These are phyloP conservation scores for Aspergillus avenaceus DNA, from an alignment of 495 filamentous ascomycete species.

Conservation along the genomic window DNA sequence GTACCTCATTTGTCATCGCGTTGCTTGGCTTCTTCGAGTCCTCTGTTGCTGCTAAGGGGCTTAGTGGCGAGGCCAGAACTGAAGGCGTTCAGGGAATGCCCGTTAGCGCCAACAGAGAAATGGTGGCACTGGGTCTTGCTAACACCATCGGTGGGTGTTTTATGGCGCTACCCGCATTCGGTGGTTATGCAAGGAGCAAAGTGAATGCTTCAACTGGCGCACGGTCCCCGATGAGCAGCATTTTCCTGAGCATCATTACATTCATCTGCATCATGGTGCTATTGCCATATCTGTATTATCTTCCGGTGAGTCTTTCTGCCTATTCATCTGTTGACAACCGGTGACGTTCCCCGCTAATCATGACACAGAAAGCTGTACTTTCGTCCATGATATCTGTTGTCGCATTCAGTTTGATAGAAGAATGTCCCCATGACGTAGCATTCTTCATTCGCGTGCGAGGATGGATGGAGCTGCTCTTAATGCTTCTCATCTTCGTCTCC, in stretches of 20 bases:
- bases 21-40: slow-evolving; percentile 98
- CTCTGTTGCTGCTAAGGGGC: slow-evolving; percentile 90
- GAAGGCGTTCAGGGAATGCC: slow-evolving; percentile 68
- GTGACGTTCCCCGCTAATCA: slow-evolving; percentile 2
- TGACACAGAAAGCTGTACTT: slow-evolving; percentile 80
- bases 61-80: slow-evolving; percentile 54
- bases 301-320: slow-evolving; percentile 63
- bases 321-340: neutral
- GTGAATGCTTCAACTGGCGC: slow-evolving; percentile 90
- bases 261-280: slow-evolving; percentile 74
- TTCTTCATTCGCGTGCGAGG: slow-evolving; percentile 88
- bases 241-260: slow-evolving; percentile 79
- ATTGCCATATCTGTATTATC: slow-evolving; percentile 88
- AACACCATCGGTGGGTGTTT: slow-evolving; percentile 91
- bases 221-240: slow-evolving; percentile 84
- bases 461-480: slow-evolving; percentile 78
- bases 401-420: slow-evolving; percentile 90
- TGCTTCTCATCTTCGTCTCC: slow-evolving; percentile 81
- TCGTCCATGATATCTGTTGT: slow-evolving; percentile 95
- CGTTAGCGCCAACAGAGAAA: slow-evolving; percentile 87
- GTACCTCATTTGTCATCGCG: slow-evolving; percentile 89
- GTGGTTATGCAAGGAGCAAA: slow-evolving; percentile 94
- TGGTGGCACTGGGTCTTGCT: slow-evolving; percentile 86
- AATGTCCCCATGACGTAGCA: slow-evolving; percentile 82
- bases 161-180: slow-evolving; percentile 87